A percentile compares a stretch with the other conserved stretches of the same genome.
These are phyloP conservation scores for Coemansia sp. DNA, from an alignment of 192 early-diverging fungal species.

Conservation along the genomic window DNA sequence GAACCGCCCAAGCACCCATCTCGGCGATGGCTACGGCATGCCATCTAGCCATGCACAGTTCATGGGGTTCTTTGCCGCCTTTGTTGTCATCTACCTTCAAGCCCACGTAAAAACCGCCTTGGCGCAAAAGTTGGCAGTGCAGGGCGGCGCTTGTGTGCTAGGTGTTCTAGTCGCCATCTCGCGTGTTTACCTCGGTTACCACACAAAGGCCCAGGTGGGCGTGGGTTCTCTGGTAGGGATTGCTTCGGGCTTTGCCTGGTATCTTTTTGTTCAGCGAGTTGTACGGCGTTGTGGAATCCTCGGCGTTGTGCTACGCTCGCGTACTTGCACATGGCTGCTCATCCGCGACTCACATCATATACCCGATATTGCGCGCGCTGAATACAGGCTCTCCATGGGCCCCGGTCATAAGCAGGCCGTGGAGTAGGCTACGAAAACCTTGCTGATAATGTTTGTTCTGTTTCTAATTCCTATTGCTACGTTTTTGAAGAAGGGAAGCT, in stretches of 20 bases:
- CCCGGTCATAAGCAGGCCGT: neutral
- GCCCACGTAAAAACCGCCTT: conserved; percentile 1
- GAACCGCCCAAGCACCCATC: conserved; percentile 23
- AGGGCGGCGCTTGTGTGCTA: conserved; percentile 16
- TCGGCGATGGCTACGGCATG: conserved; percentile 49
- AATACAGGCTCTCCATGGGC: conserved; percentile 27
- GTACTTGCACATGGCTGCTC: conserved; percentile 26
- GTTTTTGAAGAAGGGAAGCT: too few species aligned
- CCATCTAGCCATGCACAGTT: conserved; percentile 49
- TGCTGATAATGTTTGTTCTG: too few species aligned
- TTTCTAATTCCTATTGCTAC: neutral
- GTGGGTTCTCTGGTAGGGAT: conserved; percentile 18
- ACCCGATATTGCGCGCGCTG: conserved; percentile 23
- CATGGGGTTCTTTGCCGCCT: conserved; percentile 39
- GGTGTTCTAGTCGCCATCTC: conserved; percentile 16
- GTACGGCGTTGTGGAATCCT: conserved; percentile 11
- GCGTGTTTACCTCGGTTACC: conserved; percentile 41
- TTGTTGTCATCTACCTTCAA: conserved; percentile 20
- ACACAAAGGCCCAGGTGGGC: conserved; percentile 21
- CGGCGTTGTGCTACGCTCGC: conserved; percentile 1
- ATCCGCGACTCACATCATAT: conserved; percentile 33
- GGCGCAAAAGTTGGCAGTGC: conserved; percentile 6
- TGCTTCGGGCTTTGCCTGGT: conserved; percentile 17
- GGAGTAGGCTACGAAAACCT: too few species aligned
- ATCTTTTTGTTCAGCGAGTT: conserved; percentile 5